Conservation (phyloP, 2,329 filamentous ascomycete genomes). For the Dothidotthia symphoricarpi region DNA sequence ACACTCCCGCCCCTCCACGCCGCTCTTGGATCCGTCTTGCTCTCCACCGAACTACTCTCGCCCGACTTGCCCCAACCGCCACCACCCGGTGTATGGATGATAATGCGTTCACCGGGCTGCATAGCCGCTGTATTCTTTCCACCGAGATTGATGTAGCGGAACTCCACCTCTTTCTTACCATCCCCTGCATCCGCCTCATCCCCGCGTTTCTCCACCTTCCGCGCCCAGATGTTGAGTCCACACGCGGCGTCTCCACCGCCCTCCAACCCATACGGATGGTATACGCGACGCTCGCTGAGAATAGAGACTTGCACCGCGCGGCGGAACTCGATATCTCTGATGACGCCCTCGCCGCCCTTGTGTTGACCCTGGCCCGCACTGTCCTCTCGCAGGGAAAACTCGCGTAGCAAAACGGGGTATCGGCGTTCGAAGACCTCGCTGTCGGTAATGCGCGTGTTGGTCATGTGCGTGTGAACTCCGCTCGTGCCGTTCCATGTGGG, state of each 20-base stretch:
- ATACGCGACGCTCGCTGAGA: slow-evolving; percentile 72
- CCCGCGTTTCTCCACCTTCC: slow-evolving; percentile 54
- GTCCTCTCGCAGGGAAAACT: slow-evolving; percentile 64
- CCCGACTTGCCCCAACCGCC: slow-evolving; percentile 71
- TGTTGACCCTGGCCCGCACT: slow-evolving; percentile 66
- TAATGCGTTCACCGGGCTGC: slow-evolving; percentile 73
- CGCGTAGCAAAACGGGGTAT: slow-evolving; percentile 70
- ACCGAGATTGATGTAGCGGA: slow-evolving; percentile 68
- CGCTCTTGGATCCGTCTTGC: slow-evolving; percentile 57
- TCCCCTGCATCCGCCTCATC: slow-evolving; percentile 27
- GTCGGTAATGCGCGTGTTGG: slow-evolving; percentile 81
- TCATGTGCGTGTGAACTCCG: slow-evolving; percentile 83
- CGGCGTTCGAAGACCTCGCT: slow-evolving; percentile 74
- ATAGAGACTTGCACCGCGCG: slow-evolving; percentile 77
- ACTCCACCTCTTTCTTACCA: slow-evolving; percentile 50
- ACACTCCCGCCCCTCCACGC: slow-evolving; percentile 62
- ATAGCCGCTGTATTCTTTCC: slow-evolving; percentile 79
- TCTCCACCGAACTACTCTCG: slow-evolving; percentile 52
- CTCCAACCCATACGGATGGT: slow-evolving; percentile 76
- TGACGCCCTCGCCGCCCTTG: slow-evolving; percentile 71
- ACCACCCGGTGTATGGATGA: slow-evolving; percentile 74
- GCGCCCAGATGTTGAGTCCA: slow-evolving; percentile 85
- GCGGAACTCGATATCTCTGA: slow-evolving; percentile 78
- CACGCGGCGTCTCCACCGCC: slow-evolving; percentile 77
- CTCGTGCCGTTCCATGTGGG: slow-evolving; percentile 69